phyloP scores from a whole-genome alignment of 805 yeast species.

The Saccharomycopsis malanga region DNA sequence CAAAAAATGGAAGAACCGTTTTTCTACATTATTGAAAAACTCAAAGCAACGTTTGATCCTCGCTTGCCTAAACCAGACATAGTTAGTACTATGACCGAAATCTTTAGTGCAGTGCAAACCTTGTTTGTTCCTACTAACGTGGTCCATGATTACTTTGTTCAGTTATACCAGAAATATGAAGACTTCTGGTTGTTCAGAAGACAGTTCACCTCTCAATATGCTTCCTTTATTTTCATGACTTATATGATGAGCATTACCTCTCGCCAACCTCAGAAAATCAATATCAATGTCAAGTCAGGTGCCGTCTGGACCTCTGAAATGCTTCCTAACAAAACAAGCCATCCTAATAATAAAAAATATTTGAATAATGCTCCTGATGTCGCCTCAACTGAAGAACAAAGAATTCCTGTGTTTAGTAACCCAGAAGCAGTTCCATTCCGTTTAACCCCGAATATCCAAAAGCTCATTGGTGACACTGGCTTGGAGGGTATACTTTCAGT shows the following conservation, averaged over 20 bases:
- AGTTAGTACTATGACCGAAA: conserved; percentile 82
- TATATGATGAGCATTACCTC: conserved; percentile 90
- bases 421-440: conserved; percentile 94
- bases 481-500: conserved; percentile 88
- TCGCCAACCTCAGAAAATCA: conserved; percentile 90
- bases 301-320: conserved; percentile 91
- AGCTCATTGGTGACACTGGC: conserved; percentile 88
- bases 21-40: conserved; percentile 74
- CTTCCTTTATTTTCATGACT: conserved; percentile 85
- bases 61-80: conserved; percentile 90
- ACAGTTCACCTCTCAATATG: conserved; percentile 91
- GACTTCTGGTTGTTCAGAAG: conserved; percentile 97
- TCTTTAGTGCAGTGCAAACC: conserved; percentile 83
- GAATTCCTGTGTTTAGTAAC: conserved; percentile 72
- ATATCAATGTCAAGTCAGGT: conserved; percentile 75
- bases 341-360: conserved; percentile 34
- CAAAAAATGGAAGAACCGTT: conserved; percentile 85
- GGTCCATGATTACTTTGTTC: conserved; percentile 68
- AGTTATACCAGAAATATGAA: conserved; percentile 67
- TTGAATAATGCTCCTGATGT: conserved; percentile 41
- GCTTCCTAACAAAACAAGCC: conserved; percentile 75
- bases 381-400: conserved; percentile 35
- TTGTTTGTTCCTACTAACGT: conserved; percentile 79
- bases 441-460: conserved; percentile 91
- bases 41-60: conserved; percentile 90